Base-by-base conservation (phyloP, 208 protist species). In the Wallacemonas sp. region DNA sequence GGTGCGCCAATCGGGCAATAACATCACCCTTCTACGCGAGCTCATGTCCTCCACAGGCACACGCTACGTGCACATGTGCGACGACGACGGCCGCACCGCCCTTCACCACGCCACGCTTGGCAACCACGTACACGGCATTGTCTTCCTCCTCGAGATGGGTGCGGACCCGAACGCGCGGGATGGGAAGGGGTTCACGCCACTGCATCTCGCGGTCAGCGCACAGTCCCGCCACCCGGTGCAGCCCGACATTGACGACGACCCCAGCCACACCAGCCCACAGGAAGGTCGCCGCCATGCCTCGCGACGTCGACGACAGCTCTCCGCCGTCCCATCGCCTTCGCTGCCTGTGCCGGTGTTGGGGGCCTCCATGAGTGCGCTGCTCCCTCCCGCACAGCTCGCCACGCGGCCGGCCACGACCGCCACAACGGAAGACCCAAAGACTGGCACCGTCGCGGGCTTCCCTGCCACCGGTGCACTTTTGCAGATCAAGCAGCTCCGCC, bases 71-170 rank as follows among this genome's bases (percentile, higher is more conserved):
- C 46, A 51, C 5, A 65, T 62, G 4, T 47, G 68, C 12, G 74
- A 79, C 51, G 41, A 22, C n/a, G 68, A 64, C 8, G 74, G 70
- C 1, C 60, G 63, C 44, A 64, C 65, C 26, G 72, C 72, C 38
- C 39, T 83, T 39, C 77, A 77, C 56, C 73, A 74, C 58, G 69
- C 77, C 34, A 60, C 51, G 6, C 70, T 77, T 39, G 64, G 70
- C 41, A 71, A 67, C 24, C 68, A 65, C 46, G 53, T 77, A 33
- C 49, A 77, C 27, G 70, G 64, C 1, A 49, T 70, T 14, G 44
- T 49, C 36, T 72, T 80, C 39, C 56, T 77, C 24, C 46, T 72
- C 26, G 62, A 56, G 45, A 75, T 84, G 51, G 70, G 72, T 6
- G 73, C 69, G 2, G 66, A 79, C 42, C 69, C 67, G 4, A 74